Evolutionary conservation across 192 early-diverging fungal genomes (phyloP), one percentile per base, ranked within the genome.

Genomic region (Entomortierella beljakovae): DNA sequence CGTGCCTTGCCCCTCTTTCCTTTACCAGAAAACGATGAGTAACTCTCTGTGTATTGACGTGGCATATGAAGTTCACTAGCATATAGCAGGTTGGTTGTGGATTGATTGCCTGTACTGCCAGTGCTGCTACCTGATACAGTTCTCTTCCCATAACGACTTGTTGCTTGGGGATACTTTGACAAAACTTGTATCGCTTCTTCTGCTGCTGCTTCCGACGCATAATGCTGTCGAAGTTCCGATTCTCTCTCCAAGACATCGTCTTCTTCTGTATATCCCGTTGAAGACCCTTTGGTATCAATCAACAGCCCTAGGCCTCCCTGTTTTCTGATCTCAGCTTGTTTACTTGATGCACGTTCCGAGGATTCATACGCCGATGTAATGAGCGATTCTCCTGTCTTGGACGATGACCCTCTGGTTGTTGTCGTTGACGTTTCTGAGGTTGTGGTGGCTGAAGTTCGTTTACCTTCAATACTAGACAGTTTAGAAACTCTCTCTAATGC

Each of bases 141-240:
- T 42, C 49, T 26, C 9, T 28, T 42, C 16, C 31, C 34, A 42
- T 63, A 79, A 16, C 68, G 67, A 22, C 57, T 64, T 1, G 75
- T 79, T 0, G 75, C 75, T 25, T 79, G 75, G n/a, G 75, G 75
- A 28, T 79, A 79, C 22, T 46, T 70, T 16, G 67, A 60, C 3
- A 79, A 57, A 2, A 79, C 75, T 26, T 65, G n/a, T 62, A 64
- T 79, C 22, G 75, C 75, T 15, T 79, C 62, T 31, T 55, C 75
- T 7, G 40, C 75, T 6, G 67, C 75, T 37, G 46, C 53, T 23
- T 49, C 75, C 29, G 75, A 79, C 11, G 66, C 66, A 7, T 59
- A 38, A n/a, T 55, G 31, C 23, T 70, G 61, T 6, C 67, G 61
- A 8, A 79, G 18, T 34, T 69, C 66, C 11, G 57, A 23, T 31